Evolutionary conservation across 768 basidiomycete genomes (phyloP).

Genomic region (Lentinula sp.): DNA sequence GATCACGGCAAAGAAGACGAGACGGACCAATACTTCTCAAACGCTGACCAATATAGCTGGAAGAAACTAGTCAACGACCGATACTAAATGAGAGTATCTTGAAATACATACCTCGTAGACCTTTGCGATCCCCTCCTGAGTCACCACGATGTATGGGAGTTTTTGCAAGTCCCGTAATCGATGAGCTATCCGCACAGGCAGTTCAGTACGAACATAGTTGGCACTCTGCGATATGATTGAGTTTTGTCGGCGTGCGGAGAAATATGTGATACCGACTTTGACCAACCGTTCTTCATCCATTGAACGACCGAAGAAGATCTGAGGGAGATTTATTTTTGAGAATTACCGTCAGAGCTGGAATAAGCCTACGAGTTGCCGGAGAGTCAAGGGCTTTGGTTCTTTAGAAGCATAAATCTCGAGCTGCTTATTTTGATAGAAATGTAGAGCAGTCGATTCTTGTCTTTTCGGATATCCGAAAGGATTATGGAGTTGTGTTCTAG

Average conservation of each 20-base stretch:
- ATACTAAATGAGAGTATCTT: neutral
- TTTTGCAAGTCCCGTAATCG: conserved; percentile 82
- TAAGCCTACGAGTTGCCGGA: conserved; percentile 67
- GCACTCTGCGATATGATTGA: conserved; percentile 46
- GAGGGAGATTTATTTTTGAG: neutral
- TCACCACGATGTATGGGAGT: conserved; percentile 82
- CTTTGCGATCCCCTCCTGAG: conserved; percentile 73
- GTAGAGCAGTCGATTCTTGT: conserved; percentile 34
- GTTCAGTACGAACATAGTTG: conserved; percentile 85
- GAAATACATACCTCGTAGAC: conserved; percentile 63
- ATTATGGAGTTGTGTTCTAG: neutral
- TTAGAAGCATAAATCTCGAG: conserved; percentile 76
- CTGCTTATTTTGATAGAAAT: conserved; percentile 81
- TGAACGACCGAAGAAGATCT: conserved; percentile 85
- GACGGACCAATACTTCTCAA: conserved; percentile 56
- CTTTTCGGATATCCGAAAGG: neutral
- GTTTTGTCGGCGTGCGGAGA: neutral
- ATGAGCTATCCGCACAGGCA: conserved; percentile 85
- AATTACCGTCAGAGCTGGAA: neutral
- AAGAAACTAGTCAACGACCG: neutral
- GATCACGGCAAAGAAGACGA: neutral
- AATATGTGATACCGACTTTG: conserved; percentile 38
- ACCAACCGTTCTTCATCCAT: conserved; percentile 76
- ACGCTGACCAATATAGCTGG: conserved; percentile 82
- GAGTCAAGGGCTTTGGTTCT: conserved; percentile 63